Base-by-base conservation (phyloP, 352 stramenopile species). In the Plasmopara viticola region DNA sequence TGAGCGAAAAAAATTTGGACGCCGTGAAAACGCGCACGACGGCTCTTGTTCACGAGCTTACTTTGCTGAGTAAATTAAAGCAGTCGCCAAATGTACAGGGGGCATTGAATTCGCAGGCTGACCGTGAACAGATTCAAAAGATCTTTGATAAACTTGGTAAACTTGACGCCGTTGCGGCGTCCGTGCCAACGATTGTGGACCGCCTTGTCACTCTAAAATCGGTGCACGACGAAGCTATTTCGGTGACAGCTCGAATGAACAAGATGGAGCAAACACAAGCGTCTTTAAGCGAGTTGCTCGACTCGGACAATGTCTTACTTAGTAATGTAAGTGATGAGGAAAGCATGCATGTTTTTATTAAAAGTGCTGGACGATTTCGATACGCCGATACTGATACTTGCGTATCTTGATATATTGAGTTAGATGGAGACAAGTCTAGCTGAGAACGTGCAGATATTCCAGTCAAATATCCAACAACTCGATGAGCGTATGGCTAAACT, bases 1-100 rank as follows among this genome's bases (percentile, higher is more conserved):
- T 93, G 45, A 87, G 68, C 39, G 72, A 87, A 40, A 86, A 87
- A 51, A 87, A 87, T 59, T 38, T 93, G 39, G 79, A 90, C 56
- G 70, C 82, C 5, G 76, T 93, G 29, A 90, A 87, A 62, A 76
- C 71, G 29, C 82, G 82, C 34, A 87, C 81, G 6, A 82, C 78
- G 1, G 79, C 78, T 38, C 68, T 93, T 1, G 64, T 90, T 50
- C 78, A 90, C 51, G 77, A 93, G 20, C 76, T 93, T 40, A 85
- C 73, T 34, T 56, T 89, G 37, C 67, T 93, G 5, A 77, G 75
- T 50, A 93, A 93, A 60, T 62, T 93, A 15, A 87, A 89, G 17
- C 79, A 93, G 50, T 76, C 75, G 9, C 63, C 74, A 34, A 67
- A 66, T 46, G 76, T 86, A 5, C 75, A 89, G 44, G 65, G 62